These are phyloP conservation scores for Epichloe elymi DNA, from an alignment of 2,329 filamentous ascomycete genomes.

Conservation along the genomic window DNA sequence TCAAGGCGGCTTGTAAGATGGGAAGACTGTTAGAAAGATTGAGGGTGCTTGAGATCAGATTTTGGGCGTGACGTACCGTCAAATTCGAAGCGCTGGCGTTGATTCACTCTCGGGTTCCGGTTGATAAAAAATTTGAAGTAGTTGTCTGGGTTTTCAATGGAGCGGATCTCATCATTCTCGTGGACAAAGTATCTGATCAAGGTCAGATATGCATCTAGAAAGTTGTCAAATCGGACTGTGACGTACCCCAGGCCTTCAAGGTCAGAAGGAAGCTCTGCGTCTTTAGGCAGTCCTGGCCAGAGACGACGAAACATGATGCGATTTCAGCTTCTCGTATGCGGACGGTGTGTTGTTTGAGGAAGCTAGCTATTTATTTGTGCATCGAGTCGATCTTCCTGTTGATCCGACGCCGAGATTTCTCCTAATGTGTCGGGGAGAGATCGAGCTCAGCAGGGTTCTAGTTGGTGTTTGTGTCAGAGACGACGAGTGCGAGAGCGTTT, in stretches of 20 bases:
- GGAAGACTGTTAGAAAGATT: background rate
- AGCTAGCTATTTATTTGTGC: background rate
- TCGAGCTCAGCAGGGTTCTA: background rate
- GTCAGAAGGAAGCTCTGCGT: conserved; percentile 51
- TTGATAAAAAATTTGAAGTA: conserved; percentile 65
- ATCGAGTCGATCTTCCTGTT: background rate
- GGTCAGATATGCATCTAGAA: background rate
- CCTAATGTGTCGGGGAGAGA: background rate
- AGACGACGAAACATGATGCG: conserved; percentile 58
- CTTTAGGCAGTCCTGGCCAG: conserved; percentile 54
- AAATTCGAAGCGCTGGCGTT: conserved; percentile 59
- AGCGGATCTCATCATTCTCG: conserved; percentile 59
- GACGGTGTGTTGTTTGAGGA: background rate
- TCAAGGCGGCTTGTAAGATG: conserved; percentile 41
- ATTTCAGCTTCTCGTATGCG: background rate
- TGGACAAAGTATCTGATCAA: conserved; percentile 62
- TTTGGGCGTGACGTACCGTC: conserved; percentile 41
- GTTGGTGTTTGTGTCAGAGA: background rate
- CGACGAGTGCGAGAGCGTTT: background rate
- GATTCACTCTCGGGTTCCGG: conserved; percentile 65
- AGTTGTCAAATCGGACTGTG: background rate
- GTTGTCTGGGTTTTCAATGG: conserved; percentile 49
- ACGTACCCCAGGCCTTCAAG: conserved; percentile 58
- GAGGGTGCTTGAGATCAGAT: no score
- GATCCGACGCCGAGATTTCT: background rate